These are phyloP conservation scores for Mycena alexandri DNA, from an alignment of 768 basidiomycete species.

Conservation along the genomic window DNA sequence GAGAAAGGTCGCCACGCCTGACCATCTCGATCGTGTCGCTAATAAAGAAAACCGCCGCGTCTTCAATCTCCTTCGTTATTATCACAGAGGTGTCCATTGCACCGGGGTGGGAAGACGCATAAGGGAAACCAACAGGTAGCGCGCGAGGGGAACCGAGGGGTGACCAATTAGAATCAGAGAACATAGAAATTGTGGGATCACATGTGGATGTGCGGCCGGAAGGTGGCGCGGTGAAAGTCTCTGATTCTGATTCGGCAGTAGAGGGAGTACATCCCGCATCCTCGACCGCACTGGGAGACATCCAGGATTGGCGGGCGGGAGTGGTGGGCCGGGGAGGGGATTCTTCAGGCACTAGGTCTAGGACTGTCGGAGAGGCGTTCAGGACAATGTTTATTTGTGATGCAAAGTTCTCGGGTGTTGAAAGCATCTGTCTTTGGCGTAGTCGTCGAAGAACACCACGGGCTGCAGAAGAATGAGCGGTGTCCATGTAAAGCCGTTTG, in stretches of 20 bases:
- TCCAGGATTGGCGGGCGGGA: neutral
- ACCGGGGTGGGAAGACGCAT: neutral
- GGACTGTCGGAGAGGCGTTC: neutral
- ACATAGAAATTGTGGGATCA: neutral
- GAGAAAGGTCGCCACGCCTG: conserved; percentile 3
- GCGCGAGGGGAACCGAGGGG: too few relatives aligned
- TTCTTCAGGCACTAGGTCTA: neutral
- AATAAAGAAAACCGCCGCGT: conserved; percentile 20
- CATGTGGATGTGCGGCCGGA: too few relatives aligned
- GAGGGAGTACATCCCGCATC: too few relatives aligned
- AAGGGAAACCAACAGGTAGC: too few relatives aligned
- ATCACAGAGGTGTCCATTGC: neutral
- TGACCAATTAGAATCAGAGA: neutral
- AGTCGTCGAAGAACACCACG: conserved; percentile 17
- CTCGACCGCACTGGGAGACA: too few relatives aligned
- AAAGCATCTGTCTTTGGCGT: conserved; percentile 20
- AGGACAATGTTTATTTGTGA: neutral
- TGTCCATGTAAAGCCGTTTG: neutral
- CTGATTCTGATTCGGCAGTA: too few relatives aligned
- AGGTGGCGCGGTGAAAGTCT: too few relatives aligned
- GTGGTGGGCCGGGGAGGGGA: neutral
- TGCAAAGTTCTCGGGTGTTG: neutral
- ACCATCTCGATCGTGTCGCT: conserved; percentile 29
- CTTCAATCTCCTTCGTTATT: neutral
- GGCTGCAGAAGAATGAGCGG: neutral